phyloP scores from a whole-genome alignment of 1,284 basidiomycete species.

The Marasmius fiardii region DNA sequence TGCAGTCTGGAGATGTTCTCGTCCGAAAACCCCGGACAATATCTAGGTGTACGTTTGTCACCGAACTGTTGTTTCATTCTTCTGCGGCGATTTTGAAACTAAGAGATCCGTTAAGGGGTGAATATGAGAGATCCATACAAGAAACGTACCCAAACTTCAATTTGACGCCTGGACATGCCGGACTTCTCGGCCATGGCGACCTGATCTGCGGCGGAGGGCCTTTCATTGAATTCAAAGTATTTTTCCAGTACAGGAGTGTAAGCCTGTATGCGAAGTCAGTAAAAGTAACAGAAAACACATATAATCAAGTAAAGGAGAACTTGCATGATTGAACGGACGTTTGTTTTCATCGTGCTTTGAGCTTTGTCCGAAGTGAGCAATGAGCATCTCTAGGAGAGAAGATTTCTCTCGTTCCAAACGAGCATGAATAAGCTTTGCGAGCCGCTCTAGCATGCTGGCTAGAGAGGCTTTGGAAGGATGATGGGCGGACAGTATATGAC shows the following conservation, averaged over 20 bases:
- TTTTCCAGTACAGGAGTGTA: constrained; percentile 44
- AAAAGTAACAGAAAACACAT: too few relatives aligned
- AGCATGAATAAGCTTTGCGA: too few relatives aligned
- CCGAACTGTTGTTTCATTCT: background rate
- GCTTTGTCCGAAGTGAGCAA: background rate
- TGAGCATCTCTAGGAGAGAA: too few relatives aligned
- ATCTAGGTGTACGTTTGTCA: background rate
- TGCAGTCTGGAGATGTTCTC: background rate
- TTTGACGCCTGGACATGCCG: constrained; percentile 47
- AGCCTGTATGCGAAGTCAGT: constrained; percentile 29
- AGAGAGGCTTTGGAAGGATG: too few relatives aligned
- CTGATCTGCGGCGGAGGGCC: constrained; percentile 45
- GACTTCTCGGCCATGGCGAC: constrained; percentile 37
- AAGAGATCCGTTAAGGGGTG: too few relatives aligned
- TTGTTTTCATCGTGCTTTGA: background rate
- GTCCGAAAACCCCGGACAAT: background rate
- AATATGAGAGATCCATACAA: background rate
- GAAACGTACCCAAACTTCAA: constrained; percentile 52
- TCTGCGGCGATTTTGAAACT: constrained; percentile 18
- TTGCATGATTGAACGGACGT: constrained; percentile 5
- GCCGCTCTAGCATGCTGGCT: too few relatives aligned
- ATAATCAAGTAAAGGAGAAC: background rate
- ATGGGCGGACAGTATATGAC: too few relatives aligned
- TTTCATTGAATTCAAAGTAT: constrained; percentile 49
- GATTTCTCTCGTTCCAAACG: too few relatives aligned